A percentile compares a stretch with the other conserved stretches of the same genome.
Conservation (phyloP, 768 basidiomycete species). For the Mycena kentingensis region DNA sequence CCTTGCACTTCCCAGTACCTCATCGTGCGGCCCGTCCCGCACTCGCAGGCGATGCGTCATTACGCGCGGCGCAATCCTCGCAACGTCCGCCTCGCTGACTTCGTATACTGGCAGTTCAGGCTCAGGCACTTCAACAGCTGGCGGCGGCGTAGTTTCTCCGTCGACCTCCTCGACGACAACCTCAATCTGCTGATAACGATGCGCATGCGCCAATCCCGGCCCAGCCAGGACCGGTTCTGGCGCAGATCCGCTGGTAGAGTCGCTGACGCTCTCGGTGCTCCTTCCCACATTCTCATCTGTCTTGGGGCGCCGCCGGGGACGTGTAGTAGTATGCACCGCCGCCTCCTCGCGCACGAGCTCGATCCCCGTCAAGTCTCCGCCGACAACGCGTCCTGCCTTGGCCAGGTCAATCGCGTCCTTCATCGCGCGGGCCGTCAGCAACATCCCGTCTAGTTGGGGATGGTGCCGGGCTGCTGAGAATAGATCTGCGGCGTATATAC, state of each 20-base stretch:
- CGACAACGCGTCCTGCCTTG: constrained; percentile 67
- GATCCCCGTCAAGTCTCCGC: constrained; percentile 60
- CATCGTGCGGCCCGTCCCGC: constrained; percentile 68
- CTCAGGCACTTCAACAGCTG: constrained; percentile 18
- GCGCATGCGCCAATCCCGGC: constrained; percentile 13
- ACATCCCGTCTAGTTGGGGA: constrained; percentile 64
- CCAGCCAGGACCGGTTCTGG: background rate
- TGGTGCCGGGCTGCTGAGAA: constrained; percentile 76
- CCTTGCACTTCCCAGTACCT: constrained; percentile 64
- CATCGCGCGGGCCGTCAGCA: constrained; percentile 62
- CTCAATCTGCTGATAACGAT: constrained; percentile 23
- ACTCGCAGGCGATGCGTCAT: constrained; percentile 76
- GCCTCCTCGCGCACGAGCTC: constrained; percentile 45
- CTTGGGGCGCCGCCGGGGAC: too few relatives aligned
- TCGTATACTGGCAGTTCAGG: constrained; percentile 45
- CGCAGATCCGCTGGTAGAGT: constrained; percentile 12
- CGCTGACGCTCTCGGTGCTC: constrained; percentile 17
- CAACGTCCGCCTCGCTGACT: constrained; percentile 74
- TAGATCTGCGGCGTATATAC: constrained; percentile 70
- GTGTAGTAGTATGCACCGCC: constrained; percentile 13
- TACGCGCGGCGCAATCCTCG: constrained; percentile 70
- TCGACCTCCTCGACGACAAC: constrained; percentile 20
- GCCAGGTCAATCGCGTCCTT: constrained; percentile 68
- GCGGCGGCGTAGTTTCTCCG: constrained; percentile 9
- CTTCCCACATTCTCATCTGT: constrained; percentile 16